Percentiles rank a stretch among this genome's conserved stretches.
phyloP scores from a whole-genome alignment of 305 asterid species.

The Salvia sclarea region DNA sequence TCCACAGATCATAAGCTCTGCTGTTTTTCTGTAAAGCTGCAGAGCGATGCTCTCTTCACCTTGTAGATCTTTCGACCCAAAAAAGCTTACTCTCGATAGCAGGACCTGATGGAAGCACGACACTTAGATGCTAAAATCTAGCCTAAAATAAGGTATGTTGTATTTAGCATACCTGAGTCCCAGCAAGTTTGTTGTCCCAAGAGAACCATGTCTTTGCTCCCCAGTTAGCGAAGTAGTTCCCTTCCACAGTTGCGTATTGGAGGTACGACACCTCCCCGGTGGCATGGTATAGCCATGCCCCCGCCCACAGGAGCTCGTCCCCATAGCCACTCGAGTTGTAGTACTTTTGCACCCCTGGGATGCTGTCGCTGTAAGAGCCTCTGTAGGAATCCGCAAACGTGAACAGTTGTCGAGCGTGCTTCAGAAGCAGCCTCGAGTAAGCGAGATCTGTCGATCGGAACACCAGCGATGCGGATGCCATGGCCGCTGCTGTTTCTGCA shows the following conservation, averaged over 20 bases:
- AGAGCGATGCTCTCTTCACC: constrained; percentile 51
- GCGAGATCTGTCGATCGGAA: constrained; percentile 40
- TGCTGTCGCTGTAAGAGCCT: constrained; percentile 52
- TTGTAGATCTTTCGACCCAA: constrained; percentile 43
- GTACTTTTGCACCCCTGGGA: constrained; percentile 47
- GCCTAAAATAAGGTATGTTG: neutral
- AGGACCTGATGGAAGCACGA: constrained; percentile 41
- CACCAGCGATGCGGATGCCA: constrained; percentile 73
- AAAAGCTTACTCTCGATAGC: constrained; percentile 60
- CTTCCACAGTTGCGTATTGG: constrained; percentile 42
- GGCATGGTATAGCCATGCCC: constrained; percentile 81
- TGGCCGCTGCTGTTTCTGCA: constrained; percentile 82
- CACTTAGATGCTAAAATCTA: neutral
- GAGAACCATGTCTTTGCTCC: constrained; percentile 55
- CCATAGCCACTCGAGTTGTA: constrained; percentile 68
- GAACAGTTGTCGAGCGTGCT: constrained; percentile 56
- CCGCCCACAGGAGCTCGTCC: constrained; percentile 82
- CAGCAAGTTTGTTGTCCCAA: constrained; percentile 72
- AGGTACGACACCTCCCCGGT: constrained; percentile 49
- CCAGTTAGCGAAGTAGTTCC: constrained; percentile 52
- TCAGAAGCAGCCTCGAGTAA: constrained; percentile 50
- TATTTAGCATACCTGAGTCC: constrained; percentile 49
- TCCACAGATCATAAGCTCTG: constrained; percentile 61
- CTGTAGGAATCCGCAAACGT: constrained; percentile 58
- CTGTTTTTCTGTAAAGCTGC: constrained; percentile 59